Conservation (phyloP, 2,329 filamentous ascomycete genomes). For the Paradendryphiella salina region DNA sequence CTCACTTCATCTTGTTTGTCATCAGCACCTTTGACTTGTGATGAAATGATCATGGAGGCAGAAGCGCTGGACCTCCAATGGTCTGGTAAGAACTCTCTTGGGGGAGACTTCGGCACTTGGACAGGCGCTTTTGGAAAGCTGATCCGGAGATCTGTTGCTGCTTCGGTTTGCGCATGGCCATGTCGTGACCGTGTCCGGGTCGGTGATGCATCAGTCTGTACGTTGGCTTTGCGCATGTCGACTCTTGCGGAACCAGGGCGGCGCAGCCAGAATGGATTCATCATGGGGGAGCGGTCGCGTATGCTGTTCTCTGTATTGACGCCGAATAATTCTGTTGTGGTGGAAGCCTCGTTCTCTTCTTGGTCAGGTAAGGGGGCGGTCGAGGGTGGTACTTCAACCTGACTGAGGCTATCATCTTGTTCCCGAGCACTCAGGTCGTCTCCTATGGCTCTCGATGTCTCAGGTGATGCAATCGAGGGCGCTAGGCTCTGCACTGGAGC, state of each 20-base stretch:
- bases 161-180: constrained; percentile 6
- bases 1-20: background rate
- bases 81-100: constrained; percentile 6
- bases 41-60: constrained; percentile 32
- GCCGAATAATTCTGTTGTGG: constrained; percentile 25
- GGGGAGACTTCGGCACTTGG: background rate
- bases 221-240: constrained; percentile 12
- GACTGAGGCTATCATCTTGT: constrained; percentile 16
- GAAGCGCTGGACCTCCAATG: constrained; percentile 28
- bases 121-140: constrained; percentile 22
- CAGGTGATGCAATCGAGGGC: constrained; percentile 19
- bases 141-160: constrained; percentile 17
- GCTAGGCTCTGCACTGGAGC: background rate
- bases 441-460: constrained; percentile 22
- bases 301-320: constrained; percentile 17
- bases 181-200: constrained; percentile 20
- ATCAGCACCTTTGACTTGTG: constrained; percentile 4
- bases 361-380: constrained; percentile 22
- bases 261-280: constrained; percentile 31
- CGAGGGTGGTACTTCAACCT: constrained; percentile 19
- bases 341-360: constrained; percentile 14
- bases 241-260: constrained; percentile 18
- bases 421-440: constrained; percentile 4
- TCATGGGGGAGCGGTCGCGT: constrained; percentile 15
- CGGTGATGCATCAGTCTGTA: constrained; percentile 26